These are phyloP conservation scores for Macadamia integrifolia DNA, from an alignment of 164 flowering plant genomes.

Conservation along the genomic window DNA sequence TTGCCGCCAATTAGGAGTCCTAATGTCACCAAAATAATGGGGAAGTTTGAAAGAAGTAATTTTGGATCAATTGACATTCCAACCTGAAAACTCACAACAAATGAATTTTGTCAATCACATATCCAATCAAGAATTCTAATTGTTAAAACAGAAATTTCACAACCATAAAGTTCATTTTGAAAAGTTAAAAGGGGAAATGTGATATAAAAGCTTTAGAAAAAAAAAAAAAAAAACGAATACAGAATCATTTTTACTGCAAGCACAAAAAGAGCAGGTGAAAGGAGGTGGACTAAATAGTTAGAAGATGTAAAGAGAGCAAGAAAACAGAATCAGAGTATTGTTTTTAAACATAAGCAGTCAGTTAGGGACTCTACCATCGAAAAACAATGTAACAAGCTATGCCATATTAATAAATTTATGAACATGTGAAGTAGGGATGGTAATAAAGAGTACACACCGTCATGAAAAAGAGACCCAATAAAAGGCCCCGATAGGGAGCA, in stretches of 20 bases:
- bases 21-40: slow-evolving; percentile 65
- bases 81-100: slow-evolving; percentile 52
- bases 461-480: slow-evolving; percentile 99
- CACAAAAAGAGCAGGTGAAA: neutral
- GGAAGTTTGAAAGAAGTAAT: slow-evolving; percentile 87
- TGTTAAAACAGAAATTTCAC: neutral
- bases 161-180: neutral
- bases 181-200: neutral
- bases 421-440: neutral
- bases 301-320: neutral
- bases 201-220: neutral
- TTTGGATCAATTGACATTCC: slow-evolving; percentile 99
- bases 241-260: neutral
- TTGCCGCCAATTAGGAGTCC: slow-evolving; percentile 87
- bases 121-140: neutral
- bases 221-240: too few relatives aligned
- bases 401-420: neutral
- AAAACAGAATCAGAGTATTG: neutral
- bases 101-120: neutral
- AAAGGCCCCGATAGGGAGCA: slow-evolving; percentile 99
- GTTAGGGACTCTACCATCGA: neutral
- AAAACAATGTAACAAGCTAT: neutral
- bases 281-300: neutral
- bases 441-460: slow-evolving; percentile 48
- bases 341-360: neutral